phyloP scores from a whole-genome alignment of 768 basidiomycete species.

The Coprinopsis strossmayeri region DNA sequence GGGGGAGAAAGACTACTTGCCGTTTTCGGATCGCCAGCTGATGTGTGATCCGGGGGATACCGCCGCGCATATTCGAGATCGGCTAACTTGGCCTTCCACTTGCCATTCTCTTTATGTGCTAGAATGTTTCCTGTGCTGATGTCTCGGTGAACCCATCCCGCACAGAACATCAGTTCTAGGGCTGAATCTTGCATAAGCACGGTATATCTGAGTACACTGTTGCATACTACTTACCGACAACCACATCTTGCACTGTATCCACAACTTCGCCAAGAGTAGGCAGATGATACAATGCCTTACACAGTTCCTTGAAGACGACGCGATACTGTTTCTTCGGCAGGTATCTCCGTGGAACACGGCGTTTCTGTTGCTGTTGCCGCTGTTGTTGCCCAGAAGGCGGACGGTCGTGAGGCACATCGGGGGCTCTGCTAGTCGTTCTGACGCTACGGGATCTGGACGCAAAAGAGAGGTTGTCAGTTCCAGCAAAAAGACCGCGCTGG shows the following conservation, averaged over 20 bases:
- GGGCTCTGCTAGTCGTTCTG: neutral
- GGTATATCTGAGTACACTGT: too few species aligned
- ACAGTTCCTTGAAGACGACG: conserved; percentile 9
- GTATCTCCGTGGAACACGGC: neutral
- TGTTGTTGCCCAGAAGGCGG: neutral
- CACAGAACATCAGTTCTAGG: neutral
- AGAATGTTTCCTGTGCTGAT: neutral
- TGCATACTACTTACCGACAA: neutral
- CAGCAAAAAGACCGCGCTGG: neutral
- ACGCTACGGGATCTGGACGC: neutral
- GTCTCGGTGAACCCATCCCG: neutral
- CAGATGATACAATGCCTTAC: conserved; percentile 4
- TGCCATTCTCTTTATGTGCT: neutral
- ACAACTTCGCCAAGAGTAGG: conserved; percentile 9
- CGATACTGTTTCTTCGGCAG: conserved; percentile 8
- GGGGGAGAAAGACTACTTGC: too few species aligned
- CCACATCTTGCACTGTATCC: neutral
- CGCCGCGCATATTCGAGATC: neutral
- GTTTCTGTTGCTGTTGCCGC: too few species aligned
- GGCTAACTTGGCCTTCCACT: neutral
- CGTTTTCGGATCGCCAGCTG: neutral
- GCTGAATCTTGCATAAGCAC: too few species aligned
- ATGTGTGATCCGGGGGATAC: neutral
- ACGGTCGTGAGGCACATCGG: neutral
- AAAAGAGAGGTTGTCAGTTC: neutral